phyloP scores from a whole-genome alignment of 495 filamentous ascomycete genomes.

The Hypoxylon trugodes region DNA sequence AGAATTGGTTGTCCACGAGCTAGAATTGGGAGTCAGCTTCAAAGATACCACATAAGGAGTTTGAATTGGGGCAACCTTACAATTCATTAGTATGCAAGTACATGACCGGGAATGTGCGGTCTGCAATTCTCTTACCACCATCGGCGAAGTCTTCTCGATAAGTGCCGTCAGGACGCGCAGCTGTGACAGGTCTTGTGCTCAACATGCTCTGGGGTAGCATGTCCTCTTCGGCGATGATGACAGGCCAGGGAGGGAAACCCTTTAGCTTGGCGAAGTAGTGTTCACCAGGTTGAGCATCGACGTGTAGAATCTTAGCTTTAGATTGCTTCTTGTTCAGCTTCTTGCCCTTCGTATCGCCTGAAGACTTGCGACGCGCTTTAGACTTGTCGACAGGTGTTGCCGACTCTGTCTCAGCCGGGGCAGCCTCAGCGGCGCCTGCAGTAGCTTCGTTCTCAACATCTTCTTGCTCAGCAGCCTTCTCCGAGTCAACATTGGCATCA shows the following conservation, averaged over 20 bases:
- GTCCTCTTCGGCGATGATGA: constrained; percentile 88
- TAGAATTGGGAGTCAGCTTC: constrained; percentile 49
- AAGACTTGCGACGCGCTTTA: constrained; percentile 70
- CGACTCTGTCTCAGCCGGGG: constrained; percentile 29
- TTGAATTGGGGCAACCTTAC: constrained; percentile 63
- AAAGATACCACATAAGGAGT: background rate
- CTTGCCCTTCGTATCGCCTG: constrained; percentile 74
- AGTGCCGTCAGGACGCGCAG: constrained; percentile 78
- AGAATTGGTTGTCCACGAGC: constrained; percentile 85
- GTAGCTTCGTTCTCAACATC: constrained; percentile 33
- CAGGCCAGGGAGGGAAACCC: constrained; percentile 90
- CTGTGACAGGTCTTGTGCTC: constrained; percentile 79
- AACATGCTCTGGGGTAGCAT: constrained; percentile 82
- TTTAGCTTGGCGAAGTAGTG: constrained; percentile 87
- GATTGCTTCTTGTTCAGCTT: constrained; percentile 87
- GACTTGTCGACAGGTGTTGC: constrained; percentile 52
- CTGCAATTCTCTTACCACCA: constrained; percentile 79
- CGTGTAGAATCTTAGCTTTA: constrained; percentile 70
- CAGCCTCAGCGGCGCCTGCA: constrained; percentile 34
- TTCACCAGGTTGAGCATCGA: constrained; percentile 84
- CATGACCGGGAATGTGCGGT: constrained; percentile 92
- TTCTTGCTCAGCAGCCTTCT: constrained; percentile 37
- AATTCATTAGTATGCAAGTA: constrained; percentile 94
- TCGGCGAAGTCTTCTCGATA: constrained; percentile 85
- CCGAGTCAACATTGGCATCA: constrained; percentile 40